phyloP scores from a whole-genome alignment of 306 rosid genomes.

The Comarum palustre region DNA sequence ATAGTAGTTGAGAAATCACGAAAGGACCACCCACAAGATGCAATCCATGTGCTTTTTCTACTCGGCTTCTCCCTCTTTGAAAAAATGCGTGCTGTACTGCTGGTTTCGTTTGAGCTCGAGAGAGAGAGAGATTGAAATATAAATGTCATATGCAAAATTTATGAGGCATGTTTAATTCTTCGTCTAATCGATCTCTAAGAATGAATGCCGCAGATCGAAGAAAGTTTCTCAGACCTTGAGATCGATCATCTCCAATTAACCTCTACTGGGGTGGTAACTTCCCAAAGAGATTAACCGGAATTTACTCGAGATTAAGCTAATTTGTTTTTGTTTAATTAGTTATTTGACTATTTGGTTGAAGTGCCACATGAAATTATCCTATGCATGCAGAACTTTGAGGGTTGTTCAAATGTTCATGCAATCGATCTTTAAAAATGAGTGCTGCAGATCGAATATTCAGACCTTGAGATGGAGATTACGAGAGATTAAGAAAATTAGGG shows the following conservation, averaged over 20 bases:
- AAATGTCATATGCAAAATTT: background rate
- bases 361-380: background rate
- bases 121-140: background rate
- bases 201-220: background rate
- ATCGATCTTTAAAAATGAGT: background rate
- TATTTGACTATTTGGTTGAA: background rate
- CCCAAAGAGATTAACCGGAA: too few species aligned
- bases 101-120: background rate
- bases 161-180: background rate
- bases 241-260: background rate
- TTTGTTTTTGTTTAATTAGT: background rate
- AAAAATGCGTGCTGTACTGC: background rate
- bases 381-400: background rate
- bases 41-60: constrained; percentile 32
- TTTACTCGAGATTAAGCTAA: background rate
- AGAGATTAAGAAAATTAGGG: background rate
- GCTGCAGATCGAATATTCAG: constrained; percentile 8
- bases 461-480: background rate
- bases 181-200: background rate
- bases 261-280: background rate
- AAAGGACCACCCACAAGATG: constrained; percentile 32
- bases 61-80: background rate
- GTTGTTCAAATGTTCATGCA: background rate
- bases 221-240: background rate
- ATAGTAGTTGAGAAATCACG: constrained; percentile 10